Base-by-base conservation (phyloP, 352 stramenopile genomes). In the Phytopythium litorale region DNA sequence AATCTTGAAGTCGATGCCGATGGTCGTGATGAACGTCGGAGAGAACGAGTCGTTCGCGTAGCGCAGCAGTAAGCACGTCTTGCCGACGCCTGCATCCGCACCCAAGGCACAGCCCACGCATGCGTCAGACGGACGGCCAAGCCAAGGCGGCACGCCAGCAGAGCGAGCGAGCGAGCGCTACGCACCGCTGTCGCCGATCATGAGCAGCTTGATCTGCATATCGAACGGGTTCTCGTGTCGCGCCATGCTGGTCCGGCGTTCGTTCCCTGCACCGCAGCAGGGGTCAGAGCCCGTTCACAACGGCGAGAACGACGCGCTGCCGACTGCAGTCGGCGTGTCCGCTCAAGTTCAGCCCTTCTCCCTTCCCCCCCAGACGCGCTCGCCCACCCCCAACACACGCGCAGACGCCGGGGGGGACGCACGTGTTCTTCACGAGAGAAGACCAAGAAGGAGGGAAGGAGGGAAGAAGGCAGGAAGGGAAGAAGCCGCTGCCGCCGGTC, bases 171-270 rank as follows among this genome's bases (percentile, higher is more conserved):
- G 11, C 25, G 4, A 23, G n/a, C 19, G 42, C 15, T 25, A 85
- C 86, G 63, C 66, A 98, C 93, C 93, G 73, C 89, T 98, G 71
- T 99, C 95, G 30, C 96, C 96, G 61, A 99, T 98, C 92, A 98
- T 99, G 48, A 99, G 82, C 63, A 99, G 78, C 71, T 99, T 99
- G 71, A 98, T 98, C 81, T 98, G 96, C 91, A 98, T 98, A 71
- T 98, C 95, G 67, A 98, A 98, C 16, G 87, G 88, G 70, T 96
- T 96, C 40, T 96, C 87, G 76, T 96, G 85, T 64, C 85, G 85
- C 61, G 90, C 88, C 90, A 97, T 97, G 46, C 43, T 71, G 58
- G 21, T 32, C 37, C 32, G 48, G 48, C 48, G 48, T 35, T 54
- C 8, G 48, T 32, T 54, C 48, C 25, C 48, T 54, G 7, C 42